These are phyloP conservation scores for Fragaria vesca DNA, from an alignment of 306 rosid species.

Conservation along the genomic window DNA sequence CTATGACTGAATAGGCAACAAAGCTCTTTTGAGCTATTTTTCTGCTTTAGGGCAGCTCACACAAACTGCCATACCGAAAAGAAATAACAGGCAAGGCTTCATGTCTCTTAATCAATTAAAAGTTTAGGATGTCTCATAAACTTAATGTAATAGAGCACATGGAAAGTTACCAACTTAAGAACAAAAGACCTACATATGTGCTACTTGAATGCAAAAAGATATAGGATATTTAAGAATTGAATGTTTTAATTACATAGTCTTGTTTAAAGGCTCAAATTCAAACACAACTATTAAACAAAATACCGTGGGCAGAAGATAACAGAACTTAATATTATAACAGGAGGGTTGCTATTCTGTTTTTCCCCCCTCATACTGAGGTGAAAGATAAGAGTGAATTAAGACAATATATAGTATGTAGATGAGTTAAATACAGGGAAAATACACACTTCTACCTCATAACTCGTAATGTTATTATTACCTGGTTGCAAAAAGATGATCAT, in stretches of 20 bases:
- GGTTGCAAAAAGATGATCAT: constrained; percentile 84
- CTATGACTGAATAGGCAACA: neutral
- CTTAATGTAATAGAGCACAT: neutral
- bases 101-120: neutral
- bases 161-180: neutral
- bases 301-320: neutral
- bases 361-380: neutral
- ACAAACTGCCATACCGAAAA: neutral
- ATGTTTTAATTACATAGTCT: neutral
- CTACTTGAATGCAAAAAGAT: neutral
- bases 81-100: neutral
- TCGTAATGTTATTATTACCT: constrained; percentile 43
- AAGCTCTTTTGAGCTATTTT: neutral
- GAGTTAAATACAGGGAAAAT: constrained; percentile 1
- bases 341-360: neutral
- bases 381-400: neutral
- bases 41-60: neutral
- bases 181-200: too few species aligned
- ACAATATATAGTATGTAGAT: neutral
- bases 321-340: neutral
- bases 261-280: neutral
- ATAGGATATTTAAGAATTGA: neutral
- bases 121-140: neutral
- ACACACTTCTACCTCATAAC: neutral
- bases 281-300: neutral